A percentile compares a stretch with the other conserved stretches of the same genome.
Conservation (phyloP, 306 rosid genomes). For the Gastrolobium villosum region DNA sequence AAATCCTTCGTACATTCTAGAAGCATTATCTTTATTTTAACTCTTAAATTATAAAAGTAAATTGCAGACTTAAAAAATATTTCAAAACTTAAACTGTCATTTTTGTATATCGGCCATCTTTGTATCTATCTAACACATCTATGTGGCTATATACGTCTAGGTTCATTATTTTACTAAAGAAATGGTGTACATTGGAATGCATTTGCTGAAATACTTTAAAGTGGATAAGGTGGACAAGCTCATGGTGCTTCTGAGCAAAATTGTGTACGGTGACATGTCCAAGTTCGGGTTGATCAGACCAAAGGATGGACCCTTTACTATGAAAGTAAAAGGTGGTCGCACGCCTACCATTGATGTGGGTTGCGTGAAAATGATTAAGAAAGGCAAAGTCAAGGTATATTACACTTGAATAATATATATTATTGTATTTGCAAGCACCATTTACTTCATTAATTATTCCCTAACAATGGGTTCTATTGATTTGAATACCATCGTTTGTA, state of each 20-base stretch:
- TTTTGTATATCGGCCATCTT: neutral
- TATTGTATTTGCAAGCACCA: neutral
- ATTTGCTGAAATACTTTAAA: slow-evolving; percentile 51
- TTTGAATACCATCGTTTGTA: neutral
- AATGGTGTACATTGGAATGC: slow-evolving; percentile 67
- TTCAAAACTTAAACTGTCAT: too few relatives aligned
- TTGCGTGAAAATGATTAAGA: slow-evolving; percentile 46
- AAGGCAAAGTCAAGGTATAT: slow-evolving; percentile 63
- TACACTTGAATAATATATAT: neutral
- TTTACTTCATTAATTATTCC: neutral
- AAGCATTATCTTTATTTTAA: too few relatives aligned
- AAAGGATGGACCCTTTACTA: slow-evolving; percentile 59
- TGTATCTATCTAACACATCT: neutral
- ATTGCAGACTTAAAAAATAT: too few relatives aligned
- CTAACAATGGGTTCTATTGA: neutral
- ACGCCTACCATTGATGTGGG: slow-evolving; percentile 82
- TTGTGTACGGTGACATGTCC: slow-evolving; percentile 58
- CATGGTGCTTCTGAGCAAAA: slow-evolving; percentile 42
- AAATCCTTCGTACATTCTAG: too few relatives aligned
- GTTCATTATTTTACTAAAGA: slow-evolving; percentile 61
- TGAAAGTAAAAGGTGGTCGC: slow-evolving; percentile 56
- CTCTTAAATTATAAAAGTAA: too few relatives aligned
- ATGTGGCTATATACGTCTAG: slow-evolving; percentile 24
- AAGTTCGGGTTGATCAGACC: slow-evolving; percentile 63
- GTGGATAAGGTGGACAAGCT: slow-evolving; percentile 53